Conservation (phyloP, 352 stramenopile species). For the Phytopythium ostracodes region DNA sequence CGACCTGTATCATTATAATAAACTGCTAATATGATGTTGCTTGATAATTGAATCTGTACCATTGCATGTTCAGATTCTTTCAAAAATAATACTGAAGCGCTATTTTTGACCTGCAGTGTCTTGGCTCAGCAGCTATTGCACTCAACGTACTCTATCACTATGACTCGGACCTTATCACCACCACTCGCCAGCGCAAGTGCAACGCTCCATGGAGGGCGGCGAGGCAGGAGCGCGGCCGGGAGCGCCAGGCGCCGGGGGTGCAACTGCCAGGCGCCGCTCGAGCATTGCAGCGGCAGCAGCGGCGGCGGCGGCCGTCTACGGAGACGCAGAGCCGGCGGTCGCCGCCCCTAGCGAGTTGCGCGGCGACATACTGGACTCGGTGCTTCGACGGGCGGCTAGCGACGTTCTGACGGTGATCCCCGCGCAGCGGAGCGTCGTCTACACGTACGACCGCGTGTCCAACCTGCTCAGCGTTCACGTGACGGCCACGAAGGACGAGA, state of each 20-base stretch:
- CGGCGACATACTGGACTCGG: slow-evolving; percentile 11
- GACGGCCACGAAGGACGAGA: background rate
- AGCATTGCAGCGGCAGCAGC: background rate
- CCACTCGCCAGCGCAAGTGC: background rate
- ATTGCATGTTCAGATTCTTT: background rate
- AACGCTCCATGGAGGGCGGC: background rate
- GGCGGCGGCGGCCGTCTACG: background rate
- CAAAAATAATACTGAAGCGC: slow-evolving; percentile 1
- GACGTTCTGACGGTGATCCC: slow-evolving; percentile 38
- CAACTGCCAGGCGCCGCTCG: background rate
- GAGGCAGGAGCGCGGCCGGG: no score
- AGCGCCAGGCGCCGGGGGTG: background rate
- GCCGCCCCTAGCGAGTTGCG: background rate
- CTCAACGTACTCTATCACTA: no score
- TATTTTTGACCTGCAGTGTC: background rate
- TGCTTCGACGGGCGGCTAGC: slow-evolving; percentile 30
- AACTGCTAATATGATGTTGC: background rate
- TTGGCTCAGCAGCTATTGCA: background rate
- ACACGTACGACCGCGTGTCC: slow-evolving; percentile 45
- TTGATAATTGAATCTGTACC: background rate
- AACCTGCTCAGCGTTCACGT: slow-evolving; percentile 43
- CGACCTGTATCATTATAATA: background rate
- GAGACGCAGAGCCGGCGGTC: background rate
- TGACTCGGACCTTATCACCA: background rate
- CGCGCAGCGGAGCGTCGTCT: slow-evolving; percentile 44